Conservation (phyloP, 2,329 filamentous ascomycete genomes). For the Penicillium sp. region DNA sequence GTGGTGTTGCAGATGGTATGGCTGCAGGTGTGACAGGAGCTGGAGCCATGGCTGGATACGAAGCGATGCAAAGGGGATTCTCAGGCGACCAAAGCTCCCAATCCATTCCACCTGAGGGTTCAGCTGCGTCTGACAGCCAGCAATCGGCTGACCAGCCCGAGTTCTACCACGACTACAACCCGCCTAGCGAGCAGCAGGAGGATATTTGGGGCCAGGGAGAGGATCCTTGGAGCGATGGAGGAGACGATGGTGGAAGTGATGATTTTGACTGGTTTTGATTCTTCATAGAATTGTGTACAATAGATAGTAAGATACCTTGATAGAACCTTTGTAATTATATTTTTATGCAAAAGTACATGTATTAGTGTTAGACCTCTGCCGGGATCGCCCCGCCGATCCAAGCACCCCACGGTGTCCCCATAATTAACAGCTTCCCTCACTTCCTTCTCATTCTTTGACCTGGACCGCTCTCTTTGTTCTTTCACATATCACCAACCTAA, state of each 20-base stretch:
- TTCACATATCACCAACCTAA: neutral
- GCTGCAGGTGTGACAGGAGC: slow-evolving; percentile 57
- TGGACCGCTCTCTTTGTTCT: neutral
- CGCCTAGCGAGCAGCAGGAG: slow-evolving; percentile 10
- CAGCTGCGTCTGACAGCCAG: slow-evolving; percentile 18
- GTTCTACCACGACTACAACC: slow-evolving; percentile 14
- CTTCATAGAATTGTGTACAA: neutral
- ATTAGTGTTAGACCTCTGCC: neutral
- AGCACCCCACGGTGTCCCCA: slow-evolving; percentile 7
- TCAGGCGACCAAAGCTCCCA: slow-evolving; percentile 33
- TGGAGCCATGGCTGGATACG: slow-evolving; percentile 65
- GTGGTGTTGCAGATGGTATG: slow-evolving; percentile 42
- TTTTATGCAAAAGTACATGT: too few relatives aligned
- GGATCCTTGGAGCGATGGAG: slow-evolving; percentile 24
- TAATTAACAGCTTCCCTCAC: neutral
- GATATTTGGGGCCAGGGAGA: slow-evolving; percentile 33
- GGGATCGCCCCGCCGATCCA: slow-evolving; percentile 11
- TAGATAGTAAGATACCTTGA: neutral
- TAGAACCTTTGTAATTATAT: slow-evolving; percentile 5
- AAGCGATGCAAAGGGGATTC: slow-evolving; percentile 62
- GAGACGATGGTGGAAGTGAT: slow-evolving; percentile 28
- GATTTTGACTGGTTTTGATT: slow-evolving; percentile 33
- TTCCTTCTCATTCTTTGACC: neutral
- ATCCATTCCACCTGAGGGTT: slow-evolving; percentile 20
- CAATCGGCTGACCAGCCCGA: slow-evolving; percentile 23